Evolutionary conservation across 129 eudicot genomes (phyloP).

Genomic region (Cynara cardunculus): DNA sequence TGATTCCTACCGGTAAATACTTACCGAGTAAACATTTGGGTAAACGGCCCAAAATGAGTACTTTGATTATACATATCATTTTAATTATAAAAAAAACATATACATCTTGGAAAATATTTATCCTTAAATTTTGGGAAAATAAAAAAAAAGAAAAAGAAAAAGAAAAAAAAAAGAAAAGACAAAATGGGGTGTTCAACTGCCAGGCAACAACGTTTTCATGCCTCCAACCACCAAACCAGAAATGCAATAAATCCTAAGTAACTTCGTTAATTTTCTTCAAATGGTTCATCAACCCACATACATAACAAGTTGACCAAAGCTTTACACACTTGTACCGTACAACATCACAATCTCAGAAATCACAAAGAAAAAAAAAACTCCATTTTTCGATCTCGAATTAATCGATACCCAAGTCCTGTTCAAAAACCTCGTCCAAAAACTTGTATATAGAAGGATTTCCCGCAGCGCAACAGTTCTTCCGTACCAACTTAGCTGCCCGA

Average conservation of each 20-base stretch:
- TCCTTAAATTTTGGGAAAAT: neutral
- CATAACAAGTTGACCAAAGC: slow-evolving; percentile 23
- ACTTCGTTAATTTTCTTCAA: slow-evolving; percentile 11
- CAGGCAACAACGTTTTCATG: slow-evolving; percentile 28
- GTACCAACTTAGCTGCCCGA: too few species aligned
- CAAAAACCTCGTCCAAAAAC: too few species aligned
- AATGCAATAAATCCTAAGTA: neutral
- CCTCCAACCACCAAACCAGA: slow-evolving; percentile 21
- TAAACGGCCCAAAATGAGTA: too few species aligned
- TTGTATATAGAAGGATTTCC: too few species aligned
- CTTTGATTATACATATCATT: neutral
- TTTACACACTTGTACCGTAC: slow-evolving; percentile 10
- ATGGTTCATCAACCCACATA: slow-evolving; percentile 32
- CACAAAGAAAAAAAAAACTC: neutral
- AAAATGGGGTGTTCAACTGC: slow-evolving; percentile 25
- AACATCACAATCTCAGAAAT: neutral
- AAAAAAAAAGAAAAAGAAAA: neutral
- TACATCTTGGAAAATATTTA: neutral
- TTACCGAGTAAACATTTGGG: too few species aligned
- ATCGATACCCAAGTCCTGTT: neutral
- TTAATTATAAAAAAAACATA: too few species aligned
- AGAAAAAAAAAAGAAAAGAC: neutral
- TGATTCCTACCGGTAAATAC: too few species aligned
- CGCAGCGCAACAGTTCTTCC: too few species aligned
- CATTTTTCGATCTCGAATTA: neutral